Conservation (phyloP, 1,139 yeast species). For the Yamadazyma pseudoaaseri region DNA sequence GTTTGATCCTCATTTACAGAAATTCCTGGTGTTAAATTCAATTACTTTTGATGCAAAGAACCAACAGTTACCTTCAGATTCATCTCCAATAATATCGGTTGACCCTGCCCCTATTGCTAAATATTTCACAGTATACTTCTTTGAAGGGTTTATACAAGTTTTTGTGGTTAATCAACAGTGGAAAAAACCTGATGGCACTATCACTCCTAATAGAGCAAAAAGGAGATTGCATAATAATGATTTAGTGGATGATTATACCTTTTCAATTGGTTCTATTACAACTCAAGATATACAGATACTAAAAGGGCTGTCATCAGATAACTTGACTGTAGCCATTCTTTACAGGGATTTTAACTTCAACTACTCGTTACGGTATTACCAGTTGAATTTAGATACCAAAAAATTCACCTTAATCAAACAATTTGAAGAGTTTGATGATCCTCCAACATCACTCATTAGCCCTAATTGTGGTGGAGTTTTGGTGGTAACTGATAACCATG, state of each 20-base stretch:
- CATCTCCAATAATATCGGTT: slow-evolving; percentile 21
- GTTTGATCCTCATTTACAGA: slow-evolving; percentile 8
- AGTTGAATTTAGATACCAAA: slow-evolving; percentile 12
- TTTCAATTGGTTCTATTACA: slow-evolving; percentile 29
- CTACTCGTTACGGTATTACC: slow-evolving; percentile 31
- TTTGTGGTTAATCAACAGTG: slow-evolving; percentile 17
- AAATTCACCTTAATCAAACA: slow-evolving; percentile 21
- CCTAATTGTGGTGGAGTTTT: slow-evolving; percentile 29
- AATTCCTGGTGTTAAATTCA: slow-evolving; percentile 11
- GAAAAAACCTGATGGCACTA: slow-evolving; percentile 2
- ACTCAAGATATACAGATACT: slow-evolving; percentile 22
- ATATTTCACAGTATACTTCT: slow-evolving; percentile 26
- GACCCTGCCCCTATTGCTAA: slow-evolving; percentile 13
- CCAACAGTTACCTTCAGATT: slow-evolving; percentile 29
- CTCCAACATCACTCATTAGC: slow-evolving; percentile 31
- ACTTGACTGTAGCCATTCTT: slow-evolving; percentile 24
- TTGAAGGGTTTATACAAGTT: slow-evolving; percentile 30
- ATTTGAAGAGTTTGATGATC: slow-evolving; percentile 33
- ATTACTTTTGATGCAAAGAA: slow-evolving; percentile 23
- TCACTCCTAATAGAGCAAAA: slow-evolving; percentile 7
- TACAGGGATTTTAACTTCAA: slow-evolving; percentile 37
- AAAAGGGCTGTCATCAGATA: background rate
- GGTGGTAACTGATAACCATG: slow-evolving; percentile 26
- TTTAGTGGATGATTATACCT: slow-evolving; percentile 14
- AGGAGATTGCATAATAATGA: slow-evolving; percentile 11